Percentiles rank a stretch among this genome's conserved stretches.
Evolutionary conservation across 305 asterid species (phyloP).

Genomic region (Fraxinus dipetala): DNA sequence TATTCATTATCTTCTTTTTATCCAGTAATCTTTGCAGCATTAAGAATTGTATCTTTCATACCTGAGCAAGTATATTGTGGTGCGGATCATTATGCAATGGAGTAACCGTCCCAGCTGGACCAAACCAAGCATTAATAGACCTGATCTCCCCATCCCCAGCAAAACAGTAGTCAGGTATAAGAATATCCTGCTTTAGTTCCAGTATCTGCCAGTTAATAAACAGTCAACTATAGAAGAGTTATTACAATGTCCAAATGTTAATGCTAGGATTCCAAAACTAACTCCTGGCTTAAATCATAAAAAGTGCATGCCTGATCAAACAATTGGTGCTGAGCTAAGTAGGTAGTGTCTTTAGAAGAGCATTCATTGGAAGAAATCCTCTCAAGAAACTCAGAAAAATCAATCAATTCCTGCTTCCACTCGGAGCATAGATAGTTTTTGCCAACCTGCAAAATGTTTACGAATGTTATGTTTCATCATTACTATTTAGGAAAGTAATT

Average conservation of each 20-base stretch:
- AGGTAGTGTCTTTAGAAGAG: conserved; percentile 46
- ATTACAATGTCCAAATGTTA: background rate
- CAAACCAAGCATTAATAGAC: conserved; percentile 89
- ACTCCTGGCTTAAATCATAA: background rate
- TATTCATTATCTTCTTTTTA: background rate
- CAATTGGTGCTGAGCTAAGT: conserved; percentile 90
- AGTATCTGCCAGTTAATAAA: conserved; percentile 55
- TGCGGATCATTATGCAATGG: conserved; percentile 98
- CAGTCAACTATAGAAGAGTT: background rate
- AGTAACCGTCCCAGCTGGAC: conserved; percentile 94
- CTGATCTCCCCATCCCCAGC: conserved; percentile 85
- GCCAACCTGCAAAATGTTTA: conserved; percentile 45
- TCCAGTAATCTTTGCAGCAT: background rate
- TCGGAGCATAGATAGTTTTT: conserved; percentile 51
- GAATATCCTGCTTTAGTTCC: conserved; percentile 78
- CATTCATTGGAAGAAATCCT: conserved; percentile 52
- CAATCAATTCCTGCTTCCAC: conserved; percentile 70
- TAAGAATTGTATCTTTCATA: conserved; percentile 28
- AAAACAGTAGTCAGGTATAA: conserved; percentile 90
- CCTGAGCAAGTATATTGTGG: conserved; percentile 98
- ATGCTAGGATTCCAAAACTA: background rate
- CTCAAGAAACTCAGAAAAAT: conserved; percentile 83
- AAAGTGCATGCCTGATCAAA: conserved; percentile 72
- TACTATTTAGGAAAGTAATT: background rate
- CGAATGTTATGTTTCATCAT: background rate